Percentiles rank a stretch among this genome's conserved stretches.
Conservation (phyloP, 352 stramenopile genomes). For the Hyaloperonospora arabidopsidis region DNA sequence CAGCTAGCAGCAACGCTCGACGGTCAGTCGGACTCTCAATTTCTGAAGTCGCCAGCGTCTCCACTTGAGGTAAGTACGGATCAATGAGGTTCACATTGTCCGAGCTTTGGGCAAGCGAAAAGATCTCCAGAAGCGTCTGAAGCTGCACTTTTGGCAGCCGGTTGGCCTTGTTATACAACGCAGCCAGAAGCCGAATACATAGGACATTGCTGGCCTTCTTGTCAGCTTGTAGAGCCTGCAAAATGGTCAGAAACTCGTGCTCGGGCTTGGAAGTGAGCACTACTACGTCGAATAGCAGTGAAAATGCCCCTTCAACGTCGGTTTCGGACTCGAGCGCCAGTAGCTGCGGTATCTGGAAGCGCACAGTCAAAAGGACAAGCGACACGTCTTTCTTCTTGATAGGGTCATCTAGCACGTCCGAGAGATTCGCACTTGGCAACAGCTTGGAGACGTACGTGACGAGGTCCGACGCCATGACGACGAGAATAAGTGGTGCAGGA, state of each 20-base stretch:
- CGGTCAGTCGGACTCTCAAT: constrained; percentile 43
- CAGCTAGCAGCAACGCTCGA: constrained; percentile 54
- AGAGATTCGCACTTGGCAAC: constrained; percentile 32
- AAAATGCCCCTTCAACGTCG: constrained; percentile 73
- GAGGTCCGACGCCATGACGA: constrained; percentile 44
- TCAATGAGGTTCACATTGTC: constrained; percentile 53
- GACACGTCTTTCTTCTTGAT: constrained; percentile 57
- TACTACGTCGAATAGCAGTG: constrained; percentile 53
- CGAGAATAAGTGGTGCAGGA: too few relatives aligned
- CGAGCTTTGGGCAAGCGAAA: constrained; percentile 50
- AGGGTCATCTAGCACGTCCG: constrained; percentile 52
- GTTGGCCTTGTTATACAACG: constrained; percentile 71
- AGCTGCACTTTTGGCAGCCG: constrained; percentile 57
- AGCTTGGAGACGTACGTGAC: constrained; percentile 78
- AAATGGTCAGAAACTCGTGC: constrained; percentile 39
- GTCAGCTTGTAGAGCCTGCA: constrained; percentile 38
- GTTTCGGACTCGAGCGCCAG: constrained; percentile 65
- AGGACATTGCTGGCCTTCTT: constrained; percentile 53
- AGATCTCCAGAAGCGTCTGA: constrained; percentile 50
- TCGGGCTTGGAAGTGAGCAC: constrained; percentile 30
- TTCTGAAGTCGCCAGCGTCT: constrained; percentile 41
- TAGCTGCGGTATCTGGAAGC: constrained; percentile 45
- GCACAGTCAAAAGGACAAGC: constrained; percentile 41
- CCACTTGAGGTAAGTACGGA: constrained; percentile 64
- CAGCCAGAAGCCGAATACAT: constrained; percentile 57